Base-by-base conservation (phyloP, 345 rosid species). In the Syzygium grande region DNA sequence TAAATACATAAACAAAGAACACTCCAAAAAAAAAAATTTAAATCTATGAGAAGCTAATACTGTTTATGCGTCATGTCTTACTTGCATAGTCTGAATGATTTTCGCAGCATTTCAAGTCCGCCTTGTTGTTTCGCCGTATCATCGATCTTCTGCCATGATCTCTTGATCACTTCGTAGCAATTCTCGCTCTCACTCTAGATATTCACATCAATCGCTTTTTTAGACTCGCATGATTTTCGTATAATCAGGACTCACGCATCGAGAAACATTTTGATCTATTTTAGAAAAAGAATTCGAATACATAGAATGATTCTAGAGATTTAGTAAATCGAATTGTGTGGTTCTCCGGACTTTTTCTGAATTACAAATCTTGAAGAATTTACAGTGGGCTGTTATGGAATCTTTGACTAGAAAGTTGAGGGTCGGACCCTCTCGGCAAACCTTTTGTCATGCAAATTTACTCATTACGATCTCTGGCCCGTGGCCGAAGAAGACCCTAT, bases 131-230 rank as follows among this genome's bases (percentile, higher is more conserved):
- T 52, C 25, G 88, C 92, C 2, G 87, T 89, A 10, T 87, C 88
- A 11, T 93, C 92, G 2, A 94, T 92, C 63, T 87, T 86, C 29
- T 91, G 79, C 95, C 95, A 92, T 52, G 95, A 92, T 34, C 88
- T 90, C 86, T 93, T 94, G 30, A 95, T 92, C 90, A 92, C 94
- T 84, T 90, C 84, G 92, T 93, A 94, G 52, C 97, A 95, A 85
- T 90, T 93, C 89, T 94, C 94, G 15, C 96, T 92, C 85, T 91
- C 93, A 3, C 92, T 90, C 95, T 94, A 84, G 3, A 87, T 54
- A 19, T 73, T 73, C 4, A 73, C 14, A 38, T 73, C 3, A 2
- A 15, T 17, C 1, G 4, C 2, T 0, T 14, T 73, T 1, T 73
- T 73, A 73, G 46, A 30, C 78, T 65, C 4, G 16, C 6, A 3